Conservation (phyloP, 805 yeast genomes). For the Sugiyamaella marilandica region DNA sequence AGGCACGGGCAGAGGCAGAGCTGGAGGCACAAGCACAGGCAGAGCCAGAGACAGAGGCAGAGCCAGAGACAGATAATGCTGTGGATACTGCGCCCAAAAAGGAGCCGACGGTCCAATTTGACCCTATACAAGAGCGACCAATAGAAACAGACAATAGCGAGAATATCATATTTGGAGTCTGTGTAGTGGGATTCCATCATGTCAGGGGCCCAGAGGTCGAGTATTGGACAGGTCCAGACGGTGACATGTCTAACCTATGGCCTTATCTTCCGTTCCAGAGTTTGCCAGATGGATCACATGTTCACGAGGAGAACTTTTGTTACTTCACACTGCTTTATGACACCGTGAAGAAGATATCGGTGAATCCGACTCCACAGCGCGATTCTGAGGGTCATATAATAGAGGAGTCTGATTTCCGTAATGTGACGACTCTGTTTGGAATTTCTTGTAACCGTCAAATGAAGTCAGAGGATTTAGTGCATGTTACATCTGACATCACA, state of each 20-base stretch:
- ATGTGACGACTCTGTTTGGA: slow-evolving; percentile 77
- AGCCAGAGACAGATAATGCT: no score
- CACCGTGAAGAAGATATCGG: slow-evolving; percentile 42
- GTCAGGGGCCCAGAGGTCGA: slow-evolving; percentile 91
- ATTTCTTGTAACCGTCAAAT: slow-evolving; percentile 90
- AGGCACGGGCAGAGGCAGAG: no score
- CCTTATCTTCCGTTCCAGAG: slow-evolving; percentile 91
- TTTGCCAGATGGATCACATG: slow-evolving; percentile 91
- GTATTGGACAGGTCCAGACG: slow-evolving; percentile 64
- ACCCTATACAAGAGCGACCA: slow-evolving; percentile 12
- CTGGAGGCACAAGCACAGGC: no score
- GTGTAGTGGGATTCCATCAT: slow-evolving; percentile 92
- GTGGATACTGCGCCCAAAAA: background rate
- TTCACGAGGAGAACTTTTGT: slow-evolving; percentile 88
- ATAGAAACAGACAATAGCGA: slow-evolving; percentile 9
- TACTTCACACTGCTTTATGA: slow-evolving; percentile 81
- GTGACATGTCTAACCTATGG: slow-evolving; percentile 52
- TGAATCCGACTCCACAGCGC: slow-evolving; percentile 38
- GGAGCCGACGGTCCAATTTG: slow-evolving; percentile 4
- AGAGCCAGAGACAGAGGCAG: no score
- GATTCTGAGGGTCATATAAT: slow-evolving; percentile 38
- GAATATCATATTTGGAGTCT: slow-evolving; percentile 65
- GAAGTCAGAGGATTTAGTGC: slow-evolving; percentile 52
- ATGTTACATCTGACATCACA: slow-evolving; percentile 59
- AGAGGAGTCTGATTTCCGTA: slow-evolving; percentile 37